phyloP scores from a whole-genome alignment of 2,329 filamentous ascomycete genomes.

The Arthrobotrys conoides region DNA sequence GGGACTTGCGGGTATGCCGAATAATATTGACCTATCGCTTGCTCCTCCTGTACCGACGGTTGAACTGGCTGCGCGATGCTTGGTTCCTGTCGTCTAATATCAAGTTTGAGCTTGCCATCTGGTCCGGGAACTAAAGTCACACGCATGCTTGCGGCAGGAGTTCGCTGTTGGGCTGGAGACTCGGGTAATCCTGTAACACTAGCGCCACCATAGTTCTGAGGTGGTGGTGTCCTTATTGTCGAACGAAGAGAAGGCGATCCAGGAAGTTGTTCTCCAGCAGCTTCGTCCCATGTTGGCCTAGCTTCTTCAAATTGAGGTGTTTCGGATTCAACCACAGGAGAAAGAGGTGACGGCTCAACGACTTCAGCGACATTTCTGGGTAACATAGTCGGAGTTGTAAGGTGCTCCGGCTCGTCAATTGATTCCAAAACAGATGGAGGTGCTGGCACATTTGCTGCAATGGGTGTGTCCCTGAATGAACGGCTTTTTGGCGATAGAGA shows the following conservation, averaged over 20 bases:
- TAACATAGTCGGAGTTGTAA: constrained; percentile 27
- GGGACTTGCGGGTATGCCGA: constrained; percentile 7
- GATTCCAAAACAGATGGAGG: constrained; percentile 33
- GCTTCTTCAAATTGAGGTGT: constrained; percentile 4
- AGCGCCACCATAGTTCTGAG: constrained; percentile 31
- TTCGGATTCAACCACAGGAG: constrained; percentile 1
- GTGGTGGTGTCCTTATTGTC: constrained; percentile 39
- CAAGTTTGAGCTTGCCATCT: constrained; percentile 46
- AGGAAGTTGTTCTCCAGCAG: constrained; percentile 33
- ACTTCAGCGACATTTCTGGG: constrained; percentile 26
- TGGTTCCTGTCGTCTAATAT: constrained; percentile 24
- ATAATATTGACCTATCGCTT: constrained; percentile 20
- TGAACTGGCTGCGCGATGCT: neutral
- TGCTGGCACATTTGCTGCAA: constrained; percentile 4
- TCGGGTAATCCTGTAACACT: constrained; percentile 46
- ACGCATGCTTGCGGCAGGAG: constrained; percentile 34
- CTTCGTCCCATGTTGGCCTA: constrained; percentile 22
- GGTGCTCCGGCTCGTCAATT: constrained; percentile 30
- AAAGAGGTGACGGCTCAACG: neutral
- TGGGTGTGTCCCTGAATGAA: constrained; percentile 23
- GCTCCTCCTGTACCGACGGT: constrained; percentile 14
- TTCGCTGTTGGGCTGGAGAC: constrained; percentile 23
- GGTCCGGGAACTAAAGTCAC: constrained; percentile 42
- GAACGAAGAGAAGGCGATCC: constrained; percentile 54
- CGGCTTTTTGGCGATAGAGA: constrained; percentile 39